Base-by-base conservation (phyloP, 73 alveolate species). In the Uronychia binucleata region DNA sequence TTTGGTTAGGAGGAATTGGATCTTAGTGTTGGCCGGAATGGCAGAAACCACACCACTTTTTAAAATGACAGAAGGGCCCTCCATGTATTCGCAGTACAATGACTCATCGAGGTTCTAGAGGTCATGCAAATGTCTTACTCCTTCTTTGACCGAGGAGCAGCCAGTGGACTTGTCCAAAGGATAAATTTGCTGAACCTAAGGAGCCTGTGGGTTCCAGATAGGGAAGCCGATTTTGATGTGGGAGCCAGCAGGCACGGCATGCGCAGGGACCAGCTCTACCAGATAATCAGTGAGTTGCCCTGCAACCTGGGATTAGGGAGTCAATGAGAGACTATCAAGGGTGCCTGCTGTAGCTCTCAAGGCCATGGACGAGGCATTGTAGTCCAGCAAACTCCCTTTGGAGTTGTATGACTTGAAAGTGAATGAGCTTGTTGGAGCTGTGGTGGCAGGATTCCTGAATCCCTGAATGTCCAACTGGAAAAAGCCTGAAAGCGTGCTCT, bases 171-270 rank as follows among this genome's bases (percentile, higher is more conserved):
- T 8, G 5, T 5, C 27, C 19, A 75, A 30, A 5, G 81, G 28
- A 28, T 28, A 75, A 32, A 75, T 75, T 30, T 26, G 28, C 30
- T 75, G 29, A 28, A 13, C 46, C 5, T 27, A 28, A 1, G 86
- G 79, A 35, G 27, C 59, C 13, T 34, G 34, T 14, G 86, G 86
- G 28, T 79, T 79, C 86, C 86, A 79, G 13, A 33, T 35, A 14
- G 86, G 86, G 31, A 79, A 29, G 25, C 28, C 57, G 11, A 79
- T 59, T 79, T 79, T 13, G 58, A 79, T 79, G 5, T 26, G 26
- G 27, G 79, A 77, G 1, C 78, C 78, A 35, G 28, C 58, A 0
- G 78, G 26, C 26, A 79, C 59, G 14, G 19, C 30, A 79, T 79
- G 86, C 1, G 33, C 30, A 8, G 57, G 11, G 26, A 58, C 28